phyloP scores from a whole-genome alignment of 2,329 filamentous ascomycete genomes.

The Colletotrichum cordylinicola region DNA sequence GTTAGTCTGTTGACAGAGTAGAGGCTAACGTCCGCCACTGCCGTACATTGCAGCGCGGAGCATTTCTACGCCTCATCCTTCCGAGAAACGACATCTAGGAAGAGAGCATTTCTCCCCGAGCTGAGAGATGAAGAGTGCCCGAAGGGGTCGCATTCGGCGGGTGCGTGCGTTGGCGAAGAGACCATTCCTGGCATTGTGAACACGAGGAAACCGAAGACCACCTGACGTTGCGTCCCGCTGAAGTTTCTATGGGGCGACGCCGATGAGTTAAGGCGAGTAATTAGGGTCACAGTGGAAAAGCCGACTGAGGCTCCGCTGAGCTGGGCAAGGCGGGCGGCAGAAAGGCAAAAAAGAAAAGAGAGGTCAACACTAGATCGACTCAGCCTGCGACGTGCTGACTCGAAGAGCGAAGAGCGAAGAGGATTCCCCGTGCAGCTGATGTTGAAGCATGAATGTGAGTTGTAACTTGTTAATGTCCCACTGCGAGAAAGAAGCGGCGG shows the following conservation, averaged over 20 bases:
- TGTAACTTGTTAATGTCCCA: not conserved
- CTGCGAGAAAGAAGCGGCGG: not conserved
- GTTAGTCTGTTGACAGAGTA: not conserved
- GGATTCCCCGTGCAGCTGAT: not conserved
- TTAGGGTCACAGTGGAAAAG: not conserved
- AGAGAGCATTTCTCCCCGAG: not conserved
- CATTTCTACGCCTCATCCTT: conserved; percentile 1
- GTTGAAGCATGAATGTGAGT: not conserved
- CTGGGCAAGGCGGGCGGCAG: not conserved
- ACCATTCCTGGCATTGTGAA: not conserved
- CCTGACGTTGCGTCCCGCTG: conserved; percentile 3
- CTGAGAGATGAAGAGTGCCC: not conserved
- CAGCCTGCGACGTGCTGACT: not conserved
- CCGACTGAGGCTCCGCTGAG: not conserved
- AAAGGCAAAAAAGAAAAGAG: not conserved
- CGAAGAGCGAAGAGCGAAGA: not conserved
- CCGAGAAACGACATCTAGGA: not conserved
- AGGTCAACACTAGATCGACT: not conserved
- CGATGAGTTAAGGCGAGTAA: not conserved
- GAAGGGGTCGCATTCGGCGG: not conserved
- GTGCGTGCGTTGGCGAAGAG: conserved; percentile 12
- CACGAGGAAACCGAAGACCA: conserved; percentile 4
- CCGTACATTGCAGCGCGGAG: not conserved
- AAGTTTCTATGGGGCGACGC: not conserved
- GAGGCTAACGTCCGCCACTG: not conserved